Percentiles rank a stretch among this genome's conserved stretches.
phyloP scores from a whole-genome alignment of 2,329 filamentous ascomycete genomes.

The Cladosporium sp. region DNA sequence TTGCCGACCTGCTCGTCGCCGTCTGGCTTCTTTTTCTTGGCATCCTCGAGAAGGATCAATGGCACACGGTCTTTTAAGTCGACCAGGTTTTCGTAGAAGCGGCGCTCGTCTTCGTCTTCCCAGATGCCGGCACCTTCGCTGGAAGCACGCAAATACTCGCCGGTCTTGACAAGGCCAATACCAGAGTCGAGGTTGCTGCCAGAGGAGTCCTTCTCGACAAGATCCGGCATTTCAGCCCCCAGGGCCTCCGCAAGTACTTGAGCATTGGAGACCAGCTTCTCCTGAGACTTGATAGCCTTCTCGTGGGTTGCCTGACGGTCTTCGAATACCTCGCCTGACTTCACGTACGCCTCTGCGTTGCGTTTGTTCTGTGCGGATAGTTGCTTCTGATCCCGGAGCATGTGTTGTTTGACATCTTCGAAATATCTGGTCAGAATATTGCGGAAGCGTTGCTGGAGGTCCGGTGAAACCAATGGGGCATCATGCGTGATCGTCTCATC shows the following conservation, averaged over 20 bases:
- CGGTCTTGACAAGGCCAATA: constrained; percentile 91
- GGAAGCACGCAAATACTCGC: constrained; percentile 87
- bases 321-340: constrained; percentile 97
- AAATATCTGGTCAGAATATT: constrained; percentile 86
- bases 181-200: constrained; percentile 67
- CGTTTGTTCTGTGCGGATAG: constrained; percentile 84
- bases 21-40: constrained; percentile 89
- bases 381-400: constrained; percentile 88
- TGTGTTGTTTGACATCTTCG: constrained; percentile 85
- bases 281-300: constrained; percentile 87
- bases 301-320: constrained; percentile 95
- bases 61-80: constrained; percentile 96
- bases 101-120: constrained; percentile 96
- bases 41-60: constrained; percentile 86
- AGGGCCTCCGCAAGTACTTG: constrained; percentile 88
- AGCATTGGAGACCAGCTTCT: constrained; percentile 84
- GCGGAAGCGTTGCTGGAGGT: constrained; percentile 81
- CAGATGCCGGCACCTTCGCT: constrained; percentile 92
- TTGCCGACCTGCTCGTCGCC: constrained; percentile 79
- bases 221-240: constrained; percentile 87
- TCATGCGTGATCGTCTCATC: constrained; percentile 58
- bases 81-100: constrained; percentile 96
- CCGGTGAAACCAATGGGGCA: constrained; percentile 67
- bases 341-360: constrained; percentile 97
- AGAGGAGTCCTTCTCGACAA: constrained; percentile 77